A percentile compares a stretch with the other conserved stretches of the same genome.
phyloP scores from a whole-genome alignment of 2,329 filamentous ascomycete genomes.

The Amylocarpus encephaloides region DNA sequence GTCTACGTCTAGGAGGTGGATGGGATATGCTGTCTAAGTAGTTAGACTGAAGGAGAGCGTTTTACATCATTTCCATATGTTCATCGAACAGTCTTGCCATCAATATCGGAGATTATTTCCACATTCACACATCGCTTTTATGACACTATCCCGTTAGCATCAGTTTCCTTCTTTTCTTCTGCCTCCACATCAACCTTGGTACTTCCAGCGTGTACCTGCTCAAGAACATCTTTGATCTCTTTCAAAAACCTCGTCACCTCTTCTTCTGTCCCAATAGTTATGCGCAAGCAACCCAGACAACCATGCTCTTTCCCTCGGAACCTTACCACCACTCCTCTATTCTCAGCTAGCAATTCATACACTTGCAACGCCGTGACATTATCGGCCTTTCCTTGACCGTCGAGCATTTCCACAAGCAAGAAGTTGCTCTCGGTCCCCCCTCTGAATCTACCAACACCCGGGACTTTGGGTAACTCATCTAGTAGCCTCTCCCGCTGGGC shows the following conservation, averaged over 20 bases:
- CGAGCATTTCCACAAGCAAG: slow-evolving; percentile 79
- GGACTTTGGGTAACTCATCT: slow-evolving; percentile 63
- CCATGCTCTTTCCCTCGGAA: slow-evolving; percentile 91
- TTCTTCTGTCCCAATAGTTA: slow-evolving; percentile 84
- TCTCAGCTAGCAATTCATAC: slow-evolving; percentile 80
- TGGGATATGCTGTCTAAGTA: too few relatives aligned
- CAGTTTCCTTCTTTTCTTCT: slow-evolving; percentile 21
- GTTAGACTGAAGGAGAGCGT: too few relatives aligned
- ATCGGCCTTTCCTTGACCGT: slow-evolving; percentile 65
- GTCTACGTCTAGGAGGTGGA: too few relatives aligned
- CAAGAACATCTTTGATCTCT: slow-evolving; percentile 46
- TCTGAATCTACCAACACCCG: slow-evolving; percentile 72
- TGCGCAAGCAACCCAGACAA: slow-evolving; percentile 79
- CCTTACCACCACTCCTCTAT: slow-evolving; percentile 81
- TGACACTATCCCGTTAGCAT: slow-evolving; percentile 23
- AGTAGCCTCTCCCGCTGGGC: slow-evolving; percentile 72
- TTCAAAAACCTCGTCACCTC: slow-evolving; percentile 76
- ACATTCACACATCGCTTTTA: slow-evolving; percentile 6
- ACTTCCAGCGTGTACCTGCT: slow-evolving; percentile 18
- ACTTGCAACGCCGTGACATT: slow-evolving; percentile 72
- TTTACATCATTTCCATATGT: too few relatives aligned
- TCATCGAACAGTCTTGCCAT: background rate
- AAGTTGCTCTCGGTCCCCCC: slow-evolving; percentile 85
- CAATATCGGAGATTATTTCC: background rate
- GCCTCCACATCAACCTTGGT: background rate